Evolutionary conservation across 2,329 filamentous ascomycete species (phyloP).

Genomic region (Monosporascus ibericus): DNA sequence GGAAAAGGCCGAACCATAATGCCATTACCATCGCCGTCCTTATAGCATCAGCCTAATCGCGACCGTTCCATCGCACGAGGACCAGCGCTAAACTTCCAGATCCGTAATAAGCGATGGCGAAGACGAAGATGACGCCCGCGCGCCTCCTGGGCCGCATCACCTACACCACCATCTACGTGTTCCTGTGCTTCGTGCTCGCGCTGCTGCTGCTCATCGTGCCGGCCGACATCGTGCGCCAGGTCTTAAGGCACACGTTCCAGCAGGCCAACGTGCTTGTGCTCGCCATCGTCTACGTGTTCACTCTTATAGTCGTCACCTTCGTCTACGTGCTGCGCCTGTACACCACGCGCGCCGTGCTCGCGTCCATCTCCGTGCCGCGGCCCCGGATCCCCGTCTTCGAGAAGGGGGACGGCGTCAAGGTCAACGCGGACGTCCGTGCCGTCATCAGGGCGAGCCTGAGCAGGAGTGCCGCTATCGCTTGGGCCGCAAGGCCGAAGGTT

Average conservation of each 20-base stretch:
- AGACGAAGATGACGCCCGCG: slow-evolving; percentile 32
- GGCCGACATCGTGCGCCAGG: slow-evolving; percentile 73
- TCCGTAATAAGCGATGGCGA: slow-evolving; percentile 29
- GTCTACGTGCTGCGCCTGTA: slow-evolving; percentile 83
- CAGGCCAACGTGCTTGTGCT: slow-evolving; percentile 81
- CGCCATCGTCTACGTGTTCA: slow-evolving; percentile 67
- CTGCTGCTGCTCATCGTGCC: slow-evolving; percentile 74
- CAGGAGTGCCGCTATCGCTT: slow-evolving; percentile 75
- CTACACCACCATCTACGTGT: slow-evolving; percentile 71
- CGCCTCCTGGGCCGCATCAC: slow-evolving; percentile 67
- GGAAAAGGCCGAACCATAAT: slow-evolving; percentile 1
- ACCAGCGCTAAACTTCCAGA: slow-evolving; percentile 4
- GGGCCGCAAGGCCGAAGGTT: slow-evolving; percentile 66
- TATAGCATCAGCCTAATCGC: background rate
- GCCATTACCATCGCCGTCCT: background rate
- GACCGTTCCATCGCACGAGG: slow-evolving; percentile 2
- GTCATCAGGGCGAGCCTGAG: slow-evolving; percentile 69
- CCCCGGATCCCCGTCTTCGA: slow-evolving; percentile 61
- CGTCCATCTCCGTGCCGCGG: slow-evolving; percentile 79
- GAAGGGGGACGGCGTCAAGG: slow-evolving; percentile 56
- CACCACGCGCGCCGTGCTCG: slow-evolving; percentile 72
- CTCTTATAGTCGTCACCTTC: slow-evolving; percentile 62
- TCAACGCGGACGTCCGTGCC: slow-evolving; percentile 66
- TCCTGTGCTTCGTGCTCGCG: slow-evolving; percentile 68
- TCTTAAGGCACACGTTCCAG: slow-evolving; percentile 53